Base-by-base conservation (phyloP, 345 rosid species). In the Rhizophora mangle region DNA sequence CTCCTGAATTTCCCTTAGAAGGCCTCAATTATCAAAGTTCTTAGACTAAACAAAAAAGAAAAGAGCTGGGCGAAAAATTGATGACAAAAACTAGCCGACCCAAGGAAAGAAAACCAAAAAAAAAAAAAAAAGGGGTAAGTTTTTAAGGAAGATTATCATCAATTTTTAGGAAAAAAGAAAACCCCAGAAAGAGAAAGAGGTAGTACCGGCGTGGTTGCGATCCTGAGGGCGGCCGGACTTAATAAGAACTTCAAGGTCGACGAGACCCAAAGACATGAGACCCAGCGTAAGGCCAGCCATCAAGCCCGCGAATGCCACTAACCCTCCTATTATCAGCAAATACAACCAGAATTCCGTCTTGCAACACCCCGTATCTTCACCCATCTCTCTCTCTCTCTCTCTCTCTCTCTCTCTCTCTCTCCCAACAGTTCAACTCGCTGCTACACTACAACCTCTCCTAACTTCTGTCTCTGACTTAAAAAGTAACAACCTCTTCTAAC, bases 281-380 rank as follows among this genome's bases (percentile, higher is more conserved):
- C 96, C 98, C 0, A 91, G 89, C 0, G 98, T 94, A n/a, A 94
- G 64, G 24, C 98, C 98, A 19, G 98, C 95, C 97, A 94, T 91
- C 58, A 94, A 74, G 0, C 97, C 98, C 19, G 96, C 97, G 76
- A 91, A 94, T 26, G 74, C 6, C 9, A 94, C 98, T 22, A 91
- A 79, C 19, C 88, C 92, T 34, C 82, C 74, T 65, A 76, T 85
- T 54, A 71, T 74, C 47, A 89, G 47, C 31, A 94, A 49, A 75
- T 62, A 80, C 24, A 89, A 20, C 46, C 5, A 79, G 76, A 94
- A 94, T 70, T 64, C 29, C 1, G 85, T 60, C 63, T 78, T 84
- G 57, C 96, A 94, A 71, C 93, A 86, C 6, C 83, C 57, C 8
- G 74, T 2, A 59, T 84, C 83, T 4, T 77, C 7, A 16, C 76